Base-by-base conservation (phyloP, 441 rosid species). In the Arabidopsis hybrid region DNA sequence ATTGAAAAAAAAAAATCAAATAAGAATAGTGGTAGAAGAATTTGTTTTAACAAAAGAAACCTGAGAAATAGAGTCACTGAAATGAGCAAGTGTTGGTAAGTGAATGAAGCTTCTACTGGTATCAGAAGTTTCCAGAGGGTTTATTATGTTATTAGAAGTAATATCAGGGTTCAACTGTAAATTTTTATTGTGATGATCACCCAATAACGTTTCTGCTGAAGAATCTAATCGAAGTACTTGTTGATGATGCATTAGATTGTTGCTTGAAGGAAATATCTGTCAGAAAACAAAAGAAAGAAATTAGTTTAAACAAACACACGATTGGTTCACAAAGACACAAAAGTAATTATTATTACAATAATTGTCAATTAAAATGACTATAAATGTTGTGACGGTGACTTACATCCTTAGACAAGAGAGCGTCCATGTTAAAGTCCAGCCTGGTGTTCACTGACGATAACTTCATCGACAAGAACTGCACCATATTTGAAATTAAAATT, bases 381-480 rank as follows among this genome's bases (percentile, higher is more conserved):
- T 29, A 50, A 65, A 39, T 51, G 32, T 32, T 74, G 53, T 77
- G 52, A 67, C 69, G 61, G 57, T 45, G 72, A 75, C 91, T 84
- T 74, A 86, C 93, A 79, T 88, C 82, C 68, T 87, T 84, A 49
- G 88, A 77, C 79, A 80, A 49, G 62, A 81, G 66, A 73, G 82
- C 29, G 51, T 84, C 83, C 79, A 77, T 51, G 80, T 81, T 86
- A 79, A 63, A 77, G 42, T 82, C 88, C 82, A 80, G 84, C 81
- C 87, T 82, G 85, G 87, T 78, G 73, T 89, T 83, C 65, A 87
- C 90, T 38, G 93, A 80, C 59, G 93, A 83, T 73, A 89, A 72
- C 86, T 87, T 87, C 93, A 89, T 89, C 3, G 93, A 89, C 51
- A 89, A 86, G 82, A 84, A 87, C 93, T 89, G 85, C 21, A 47